Percentiles rank a stretch among this genome's conserved stretches.
Conservation (phyloP, 257 asterid species). For the Leonotis leonurus region DNA sequence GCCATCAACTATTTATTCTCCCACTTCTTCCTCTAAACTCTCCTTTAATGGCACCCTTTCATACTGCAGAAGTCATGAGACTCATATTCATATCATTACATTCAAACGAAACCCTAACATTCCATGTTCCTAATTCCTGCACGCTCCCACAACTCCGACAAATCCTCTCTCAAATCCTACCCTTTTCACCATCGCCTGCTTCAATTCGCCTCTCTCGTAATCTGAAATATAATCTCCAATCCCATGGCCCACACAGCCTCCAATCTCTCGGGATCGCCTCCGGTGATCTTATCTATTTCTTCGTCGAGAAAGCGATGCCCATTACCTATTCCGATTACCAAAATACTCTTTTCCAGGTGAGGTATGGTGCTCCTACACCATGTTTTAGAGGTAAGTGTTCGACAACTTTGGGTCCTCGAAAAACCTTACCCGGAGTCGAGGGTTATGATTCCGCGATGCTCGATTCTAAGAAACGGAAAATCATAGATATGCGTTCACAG, state of each 20-base stretch:
- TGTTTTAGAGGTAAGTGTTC: conserved; percentile 7
- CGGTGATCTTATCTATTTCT: conserved; percentile 66
- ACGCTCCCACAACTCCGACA: conserved; percentile 42
- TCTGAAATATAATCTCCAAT: conserved; percentile 51
- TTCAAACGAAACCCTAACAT: conserved; percentile 54
- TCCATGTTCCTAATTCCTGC: conserved; percentile 42
- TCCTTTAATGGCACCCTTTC: too few species aligned
- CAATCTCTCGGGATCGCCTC: conserved; percentile 58
- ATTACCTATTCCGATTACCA: background rate
- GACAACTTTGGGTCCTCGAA: conserved; percentile 7
- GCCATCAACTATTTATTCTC: too few species aligned
- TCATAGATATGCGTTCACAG: background rate
- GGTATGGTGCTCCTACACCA: background rate
- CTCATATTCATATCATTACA: conserved; percentile 55
- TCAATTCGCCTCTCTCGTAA: conserved; percentile 75
- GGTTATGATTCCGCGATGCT: conserved; percentile 2
- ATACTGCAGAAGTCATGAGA: conserved; percentile 55
- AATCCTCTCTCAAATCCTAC: conserved; percentile 33
- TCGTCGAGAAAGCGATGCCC: conserved; percentile 19
- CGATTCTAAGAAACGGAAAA: conserved; percentile 14
- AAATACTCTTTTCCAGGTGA: background rate
- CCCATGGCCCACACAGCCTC: conserved; percentile 42
- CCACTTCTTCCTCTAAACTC: too few species aligned
- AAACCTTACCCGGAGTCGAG: background rate
- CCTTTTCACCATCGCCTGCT: conserved; percentile 30